A percentile compares a stretch with the other conserved stretches of the same genome.
These are phyloP conservation scores for Saccharomycopsis babjevae DNA, from an alignment of 805 yeast species.

Conservation along the genomic window DNA sequence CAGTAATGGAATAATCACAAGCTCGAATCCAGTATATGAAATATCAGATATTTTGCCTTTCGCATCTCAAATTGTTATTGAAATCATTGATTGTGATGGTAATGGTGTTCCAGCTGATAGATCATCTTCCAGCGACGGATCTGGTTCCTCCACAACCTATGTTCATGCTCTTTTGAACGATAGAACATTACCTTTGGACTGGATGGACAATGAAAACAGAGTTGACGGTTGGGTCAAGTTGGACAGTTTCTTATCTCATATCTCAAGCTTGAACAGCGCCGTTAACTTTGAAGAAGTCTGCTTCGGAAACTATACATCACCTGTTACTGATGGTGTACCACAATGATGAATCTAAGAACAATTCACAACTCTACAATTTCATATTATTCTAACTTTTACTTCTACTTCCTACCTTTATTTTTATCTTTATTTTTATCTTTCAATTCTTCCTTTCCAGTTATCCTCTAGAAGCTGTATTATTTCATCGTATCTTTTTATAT, in stretches of 20 bases:
- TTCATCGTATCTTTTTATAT: too few species aligned
- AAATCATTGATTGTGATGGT: conserved; percentile 16
- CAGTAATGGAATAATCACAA: neutral
- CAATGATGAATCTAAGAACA: neutral
- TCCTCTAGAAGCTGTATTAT: too few species aligned
- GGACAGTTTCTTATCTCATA: conserved; percentile 12
- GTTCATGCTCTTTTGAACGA: conserved; percentile 18
- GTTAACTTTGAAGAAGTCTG: conserved; percentile 6
- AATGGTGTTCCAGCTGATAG: conserved; percentile 17
- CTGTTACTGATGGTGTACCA: conserved; percentile 10
- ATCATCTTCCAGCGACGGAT: neutral
- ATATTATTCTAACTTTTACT: neutral
- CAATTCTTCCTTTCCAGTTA: too few species aligned
- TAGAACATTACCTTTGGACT: conserved; percentile 15
- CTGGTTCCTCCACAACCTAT: conserved; percentile 4
- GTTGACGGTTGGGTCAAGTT: conserved; percentile 19
- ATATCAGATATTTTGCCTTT: conserved; percentile 16
- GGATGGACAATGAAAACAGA: conserved; percentile 15
- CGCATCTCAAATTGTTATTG: conserved; percentile 16
- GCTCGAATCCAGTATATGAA: neutral
- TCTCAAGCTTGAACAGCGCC: conserved; percentile 6
- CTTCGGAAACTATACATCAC: neutral
- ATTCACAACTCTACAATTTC: neutral
- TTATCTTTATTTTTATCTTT: too few species aligned
- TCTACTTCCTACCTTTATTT: too few species aligned